These are phyloP conservation scores for Ilyonectria mors-panacis DNA, from an alignment of 2,329 filamentous ascomycete species.

Conservation along the genomic window DNA sequence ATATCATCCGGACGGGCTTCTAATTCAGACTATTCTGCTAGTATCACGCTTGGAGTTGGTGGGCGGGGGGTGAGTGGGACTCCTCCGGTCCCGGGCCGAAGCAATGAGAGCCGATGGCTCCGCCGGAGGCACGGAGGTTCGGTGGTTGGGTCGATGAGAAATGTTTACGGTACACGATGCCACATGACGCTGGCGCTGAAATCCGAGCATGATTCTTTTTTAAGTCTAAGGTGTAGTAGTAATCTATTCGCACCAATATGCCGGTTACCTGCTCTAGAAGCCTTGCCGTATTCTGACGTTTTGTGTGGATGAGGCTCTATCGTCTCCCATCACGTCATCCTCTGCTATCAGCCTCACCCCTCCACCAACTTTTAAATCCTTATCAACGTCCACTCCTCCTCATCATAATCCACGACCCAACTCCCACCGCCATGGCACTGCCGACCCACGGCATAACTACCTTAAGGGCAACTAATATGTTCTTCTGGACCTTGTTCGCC, in stretches of 20 bases:
- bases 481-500: conserved; percentile 22
- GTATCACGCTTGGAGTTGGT: background rate
- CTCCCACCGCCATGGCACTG: conserved; percentile 23
- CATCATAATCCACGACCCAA: conserved; percentile 28
- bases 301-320: background rate
- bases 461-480: conserved; percentile 19
- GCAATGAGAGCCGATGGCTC: background rate
- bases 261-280: background rate
- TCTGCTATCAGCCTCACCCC: background rate
- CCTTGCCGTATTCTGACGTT: background rate
- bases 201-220: background rate
- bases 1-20: conserved; percentile 1
- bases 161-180: background rate
- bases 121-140: background rate
- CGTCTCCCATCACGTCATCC: background rate
- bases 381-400: conserved; percentile 9
- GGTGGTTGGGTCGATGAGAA: background rate
- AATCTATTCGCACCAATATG: background rate
- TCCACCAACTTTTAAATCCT: background rate
- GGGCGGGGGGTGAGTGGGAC: background rate
- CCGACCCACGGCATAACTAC: conserved; percentile 40
- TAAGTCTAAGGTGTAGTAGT: background rate
- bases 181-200: background rate
- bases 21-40: background rate
- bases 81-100: background rate